Conservation (phyloP, 352 stramenopile species). For the Phytophthora pluvialis region DNA sequence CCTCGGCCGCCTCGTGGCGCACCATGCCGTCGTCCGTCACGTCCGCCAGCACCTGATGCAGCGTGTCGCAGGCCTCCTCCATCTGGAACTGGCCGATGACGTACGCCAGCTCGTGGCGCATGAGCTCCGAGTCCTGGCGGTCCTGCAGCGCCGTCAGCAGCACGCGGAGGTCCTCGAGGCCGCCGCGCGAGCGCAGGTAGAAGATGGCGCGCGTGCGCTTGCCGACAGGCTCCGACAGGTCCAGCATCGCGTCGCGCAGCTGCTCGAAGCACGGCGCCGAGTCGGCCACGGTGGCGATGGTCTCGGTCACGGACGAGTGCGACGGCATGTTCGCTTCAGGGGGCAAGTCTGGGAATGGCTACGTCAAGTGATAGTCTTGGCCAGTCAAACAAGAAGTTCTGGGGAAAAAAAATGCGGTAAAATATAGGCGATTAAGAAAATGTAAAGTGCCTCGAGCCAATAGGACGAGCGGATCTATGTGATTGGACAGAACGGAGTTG, state of each 20-base stretch:
- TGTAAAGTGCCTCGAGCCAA: conserved; percentile 12
- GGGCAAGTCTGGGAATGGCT: conserved; percentile 18
- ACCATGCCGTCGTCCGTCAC: conserved; percentile 93
- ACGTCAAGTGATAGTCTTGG: conserved; percentile 12
- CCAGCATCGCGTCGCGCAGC: conserved; percentile 68
- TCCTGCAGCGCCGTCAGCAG: conserved; percentile 83
- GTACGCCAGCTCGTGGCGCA: conserved; percentile 98
- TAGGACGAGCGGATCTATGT: not conserved
- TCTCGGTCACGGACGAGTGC: conserved; percentile 29
- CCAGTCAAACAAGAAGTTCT: conserved; percentile 13
- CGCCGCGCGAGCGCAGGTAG: conserved; percentile 87
- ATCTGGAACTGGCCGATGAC: conserved; percentile 98
- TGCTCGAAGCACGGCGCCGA: conserved; percentile 63
- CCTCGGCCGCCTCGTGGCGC: conserved; percentile 95
- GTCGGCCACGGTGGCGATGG: conserved; percentile 17
- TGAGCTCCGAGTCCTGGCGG: conserved; percentile 92
- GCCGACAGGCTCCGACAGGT: conserved; percentile 82
- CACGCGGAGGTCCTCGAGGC: conserved; percentile 77
- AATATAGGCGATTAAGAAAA: not conserved
- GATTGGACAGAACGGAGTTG: not conserved
- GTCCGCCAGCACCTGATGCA: conserved; percentile 84
- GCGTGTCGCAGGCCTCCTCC: conserved; percentile 72
- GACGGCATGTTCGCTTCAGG: conserved; percentile 22
- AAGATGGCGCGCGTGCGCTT: conserved; percentile 94
- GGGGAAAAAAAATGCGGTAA: conserved; percentile 2